These are phyloP conservation scores for Steccherinum ochraceum DNA, from an alignment of 768 basidiomycete species.

Conservation along the genomic window DNA sequence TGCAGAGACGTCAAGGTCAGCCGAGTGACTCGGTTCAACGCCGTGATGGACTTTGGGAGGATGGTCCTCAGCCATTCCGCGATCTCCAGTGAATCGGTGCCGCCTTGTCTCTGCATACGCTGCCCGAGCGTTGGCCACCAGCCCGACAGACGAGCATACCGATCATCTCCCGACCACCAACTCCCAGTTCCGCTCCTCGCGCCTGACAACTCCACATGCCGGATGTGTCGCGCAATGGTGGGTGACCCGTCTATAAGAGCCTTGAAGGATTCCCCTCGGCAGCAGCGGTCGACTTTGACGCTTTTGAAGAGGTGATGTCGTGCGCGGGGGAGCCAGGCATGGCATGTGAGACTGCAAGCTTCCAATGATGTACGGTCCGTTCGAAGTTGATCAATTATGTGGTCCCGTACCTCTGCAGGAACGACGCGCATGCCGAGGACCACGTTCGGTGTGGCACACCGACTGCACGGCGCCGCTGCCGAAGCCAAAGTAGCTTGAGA, in stretches of 20 bases:
- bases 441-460: neutral
- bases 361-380: slow-evolving; percentile 13
- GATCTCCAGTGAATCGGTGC: neutral
- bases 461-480: too few species aligned
- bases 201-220: slow-evolving; percentile 12
- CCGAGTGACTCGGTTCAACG: slow-evolving; percentile 3
- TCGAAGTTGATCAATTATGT: slow-evolving; percentile 21
- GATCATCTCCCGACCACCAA: slow-evolving; percentile 2
- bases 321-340: slow-evolving; percentile 20
- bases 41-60: neutral
- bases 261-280: slow-evolving; percentile 8
- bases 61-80: slow-evolving; percentile 5
- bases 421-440: slow-evolving; percentile 6
- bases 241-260: slow-evolving; percentile 6
- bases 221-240: slow-evolving; percentile 7
- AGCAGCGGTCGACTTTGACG: slow-evolving; percentile 10
- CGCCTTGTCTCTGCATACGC: neutral
- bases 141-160: neutral
- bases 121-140: slow-evolving; percentile 14
- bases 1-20: slow-evolving; percentile 9
- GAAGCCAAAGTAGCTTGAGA: too few species aligned
- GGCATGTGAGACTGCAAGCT: slow-evolving; percentile 18
- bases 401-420: slow-evolving; percentile 26
- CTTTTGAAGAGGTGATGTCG: slow-evolving; percentile 20
- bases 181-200: neutral